Percentiles rank a stretch among this genome's conserved stretches.
Evolutionary conservation across 2,329 filamentous ascomycete genomes (phyloP).

Genomic region (Calonectria montana): DNA sequence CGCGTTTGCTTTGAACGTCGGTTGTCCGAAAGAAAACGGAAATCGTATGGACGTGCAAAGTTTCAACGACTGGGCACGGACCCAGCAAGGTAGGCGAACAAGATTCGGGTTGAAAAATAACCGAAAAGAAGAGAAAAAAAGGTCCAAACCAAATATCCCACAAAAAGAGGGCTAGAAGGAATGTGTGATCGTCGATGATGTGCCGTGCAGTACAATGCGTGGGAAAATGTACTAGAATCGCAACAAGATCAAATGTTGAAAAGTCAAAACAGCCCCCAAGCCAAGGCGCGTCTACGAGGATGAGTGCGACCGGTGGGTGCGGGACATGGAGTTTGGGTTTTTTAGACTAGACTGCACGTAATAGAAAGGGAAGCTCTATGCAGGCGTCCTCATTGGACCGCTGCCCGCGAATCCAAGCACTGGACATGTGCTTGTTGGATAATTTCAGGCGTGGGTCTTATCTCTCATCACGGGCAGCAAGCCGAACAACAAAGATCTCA

Average conservation of each 20-base stretch:
- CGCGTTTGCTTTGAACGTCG: slow-evolving; percentile 3
- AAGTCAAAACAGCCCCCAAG: not conserved
- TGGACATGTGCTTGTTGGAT: slow-evolving; percentile 6
- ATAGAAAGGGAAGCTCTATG: slow-evolving; percentile 20
- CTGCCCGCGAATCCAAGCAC: slow-evolving; percentile 6
- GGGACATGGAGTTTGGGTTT: slow-evolving; percentile 21
- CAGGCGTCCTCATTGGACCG: slow-evolving; percentile 20
- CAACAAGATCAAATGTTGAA: not conserved
- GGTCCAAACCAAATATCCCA: not conserved
- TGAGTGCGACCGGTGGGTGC: slow-evolving; percentile 5
- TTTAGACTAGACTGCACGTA: slow-evolving; percentile 23
- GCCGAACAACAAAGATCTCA: slow-evolving; percentile 19
- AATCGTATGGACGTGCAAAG: slow-evolving; percentile 19
- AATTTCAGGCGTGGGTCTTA: slow-evolving; percentile 23
- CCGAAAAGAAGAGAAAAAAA: not conserved
- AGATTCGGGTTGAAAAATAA: slow-evolving; percentile 1
- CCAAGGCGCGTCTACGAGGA: slow-evolving; percentile 1
- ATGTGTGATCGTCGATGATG: not conserved
- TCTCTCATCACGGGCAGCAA: not conserved
- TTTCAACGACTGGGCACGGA: slow-evolving; percentile 15
- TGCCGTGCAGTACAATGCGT: not conserved
- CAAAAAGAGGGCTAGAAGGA: not conserved
- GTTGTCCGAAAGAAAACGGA: not conserved
- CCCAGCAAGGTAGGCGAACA: slow-evolving; percentile 18
- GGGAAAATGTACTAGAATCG: not conserved